Evolutionary conservation across 768 basidiomycete genomes (phyloP).

Genomic region (Amanita muscaria): DNA sequence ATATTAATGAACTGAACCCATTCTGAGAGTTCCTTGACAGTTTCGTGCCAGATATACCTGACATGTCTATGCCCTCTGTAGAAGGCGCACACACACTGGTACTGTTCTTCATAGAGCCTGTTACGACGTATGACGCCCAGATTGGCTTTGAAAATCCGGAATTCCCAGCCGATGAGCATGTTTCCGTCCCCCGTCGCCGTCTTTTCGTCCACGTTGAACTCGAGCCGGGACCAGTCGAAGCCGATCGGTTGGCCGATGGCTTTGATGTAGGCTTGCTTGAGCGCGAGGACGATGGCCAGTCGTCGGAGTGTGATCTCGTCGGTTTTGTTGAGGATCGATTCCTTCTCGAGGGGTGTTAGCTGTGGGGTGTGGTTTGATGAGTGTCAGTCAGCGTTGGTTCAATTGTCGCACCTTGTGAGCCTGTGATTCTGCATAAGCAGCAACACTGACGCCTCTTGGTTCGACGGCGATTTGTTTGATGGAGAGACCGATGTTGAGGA

Average conservation of each 20-base stretch:
- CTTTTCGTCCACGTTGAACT: conserved; percentile 63
- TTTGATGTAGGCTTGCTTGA: conserved; percentile 77
- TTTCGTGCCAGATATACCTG: conserved; percentile 66
- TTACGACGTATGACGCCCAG: conserved; percentile 58
- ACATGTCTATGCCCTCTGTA: conserved; percentile 59
- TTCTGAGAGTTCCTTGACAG: conserved; percentile 54
- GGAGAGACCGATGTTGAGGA: conserved; percentile 77
- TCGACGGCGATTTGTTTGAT: conserved; percentile 60
- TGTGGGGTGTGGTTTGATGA: background rate
- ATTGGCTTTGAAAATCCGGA: conserved; percentile 68
- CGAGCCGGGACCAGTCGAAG: conserved; percentile 75
- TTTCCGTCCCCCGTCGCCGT: conserved; percentile 60
- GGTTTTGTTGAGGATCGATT: conserved; percentile 32
- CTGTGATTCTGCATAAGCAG: conserved; percentile 62
- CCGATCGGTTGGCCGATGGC: conserved; percentile 76
- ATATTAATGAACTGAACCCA: conserved; percentile 84
- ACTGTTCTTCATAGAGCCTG: conserved; percentile 51
- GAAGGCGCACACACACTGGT: conserved; percentile 73
- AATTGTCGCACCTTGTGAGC: conserved; percentile 55
- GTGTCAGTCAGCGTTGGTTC: conserved; percentile 15
- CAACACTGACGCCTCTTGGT: conserved; percentile 48
- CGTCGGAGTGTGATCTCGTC: conserved; percentile 66
- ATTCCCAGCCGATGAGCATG: conserved; percentile 75
- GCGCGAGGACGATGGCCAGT: conserved; percentile 66
- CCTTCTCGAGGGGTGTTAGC: conserved; percentile 32